phyloP scores from a whole-genome alignment of 2,329 filamentous ascomycete genomes.

The Pseudogymnoascus sp. region DNA sequence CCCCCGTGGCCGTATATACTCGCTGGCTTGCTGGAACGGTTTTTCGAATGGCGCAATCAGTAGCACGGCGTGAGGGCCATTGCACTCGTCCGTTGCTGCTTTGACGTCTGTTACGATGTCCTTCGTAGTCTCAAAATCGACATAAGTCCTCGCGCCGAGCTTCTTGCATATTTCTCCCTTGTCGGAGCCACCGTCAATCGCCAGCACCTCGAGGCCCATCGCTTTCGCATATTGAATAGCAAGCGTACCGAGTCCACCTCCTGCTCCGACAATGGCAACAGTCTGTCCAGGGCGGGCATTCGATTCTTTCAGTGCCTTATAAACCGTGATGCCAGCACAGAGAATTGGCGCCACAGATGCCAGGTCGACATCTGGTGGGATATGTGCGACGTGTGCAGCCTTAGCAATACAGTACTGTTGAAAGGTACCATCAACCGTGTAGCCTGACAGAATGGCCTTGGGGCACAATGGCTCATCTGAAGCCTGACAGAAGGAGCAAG shows the following conservation, averaged over 20 bases:
- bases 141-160: slow-evolving; percentile 63
- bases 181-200: slow-evolving; percentile 75
- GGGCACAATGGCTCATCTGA: slow-evolving; percentile 76
- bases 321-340: slow-evolving; percentile 80
- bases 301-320: slow-evolving; percentile 86
- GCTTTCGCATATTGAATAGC: slow-evolving; percentile 84
- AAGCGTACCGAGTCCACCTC: slow-evolving; percentile 71
- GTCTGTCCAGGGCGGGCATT: slow-evolving; percentile 64
- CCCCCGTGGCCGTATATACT: slow-evolving; percentile 70
- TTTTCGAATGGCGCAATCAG: slow-evolving; percentile 80
- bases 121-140: slow-evolving; percentile 71
- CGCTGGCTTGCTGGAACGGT: slow-evolving; percentile 90
- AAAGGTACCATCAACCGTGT: slow-evolving; percentile 88
- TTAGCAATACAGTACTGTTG: slow-evolving; percentile 88
- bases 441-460: slow-evolving; percentile 69
- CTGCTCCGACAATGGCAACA: slow-evolving; percentile 78
- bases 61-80: slow-evolving; percentile 80
- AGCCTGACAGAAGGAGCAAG: slow-evolving; percentile 75
- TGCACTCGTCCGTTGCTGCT: slow-evolving; percentile 66
- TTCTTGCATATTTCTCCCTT: slow-evolving; percentile 62
- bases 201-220: slow-evolving; percentile 75
- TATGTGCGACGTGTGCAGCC: slow-evolving; percentile 72
- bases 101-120: slow-evolving; percentile 81
- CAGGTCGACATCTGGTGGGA: slow-evolving; percentile 68
- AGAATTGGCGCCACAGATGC: slow-evolving; percentile 73